These are phyloP conservation scores for Melampsora americana DNA, from an alignment of 1,284 basidiomycete genomes.

Conservation along the genomic window DNA sequence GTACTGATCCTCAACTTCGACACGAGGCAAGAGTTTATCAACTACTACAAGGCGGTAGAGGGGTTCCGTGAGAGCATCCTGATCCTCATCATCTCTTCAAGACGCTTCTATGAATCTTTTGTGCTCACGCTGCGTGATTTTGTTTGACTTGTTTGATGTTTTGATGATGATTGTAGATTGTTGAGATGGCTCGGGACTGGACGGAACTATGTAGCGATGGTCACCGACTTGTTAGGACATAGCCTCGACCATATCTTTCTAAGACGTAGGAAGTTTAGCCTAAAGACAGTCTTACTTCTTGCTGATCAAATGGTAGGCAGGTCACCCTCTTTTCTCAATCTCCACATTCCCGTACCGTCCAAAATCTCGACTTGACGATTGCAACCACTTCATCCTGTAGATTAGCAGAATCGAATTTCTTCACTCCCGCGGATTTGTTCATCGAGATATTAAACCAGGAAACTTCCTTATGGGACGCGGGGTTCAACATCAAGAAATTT, in stretches of 20 bases:
- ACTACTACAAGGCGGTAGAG: slow-evolving; percentile 54
- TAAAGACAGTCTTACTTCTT: slow-evolving; percentile 55
- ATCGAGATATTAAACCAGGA: slow-evolving; percentile 56
- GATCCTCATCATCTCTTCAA: neutral
- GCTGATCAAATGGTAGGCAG: slow-evolving; percentile 55
- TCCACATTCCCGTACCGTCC: too few relatives aligned
- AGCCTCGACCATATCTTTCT: slow-evolving; percentile 55
- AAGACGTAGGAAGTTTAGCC: slow-evolving; percentile 55
- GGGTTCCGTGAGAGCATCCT: slow-evolving; percentile 49
- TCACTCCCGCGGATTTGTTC: slow-evolving; percentile 55
- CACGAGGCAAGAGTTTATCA: slow-evolving; percentile 56
- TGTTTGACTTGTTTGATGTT: slow-evolving; percentile 46
- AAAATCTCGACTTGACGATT: neutral
- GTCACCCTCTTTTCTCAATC: too few relatives aligned
- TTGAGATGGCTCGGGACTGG: slow-evolving; percentile 55
- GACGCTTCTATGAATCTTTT: neutral
- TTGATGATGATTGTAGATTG: slow-evolving; percentile 52
- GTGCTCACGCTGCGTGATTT: neutral
- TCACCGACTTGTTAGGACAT: slow-evolving; percentile 54
- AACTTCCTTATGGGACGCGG: slow-evolving; percentile 55
- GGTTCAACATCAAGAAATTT: slow-evolving; percentile 47
- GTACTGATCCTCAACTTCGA: slow-evolving; percentile 55
- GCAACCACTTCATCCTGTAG: slow-evolving; percentile 8
- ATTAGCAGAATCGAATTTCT: slow-evolving; percentile 51
- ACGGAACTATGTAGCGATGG: slow-evolving; percentile 55